A percentile compares a stretch with the other conserved stretches of the same genome.
These are phyloP conservation scores for Acacia crassicarpa DNA, from an alignment of 306 rosid species.

Conservation along the genomic window DNA sequence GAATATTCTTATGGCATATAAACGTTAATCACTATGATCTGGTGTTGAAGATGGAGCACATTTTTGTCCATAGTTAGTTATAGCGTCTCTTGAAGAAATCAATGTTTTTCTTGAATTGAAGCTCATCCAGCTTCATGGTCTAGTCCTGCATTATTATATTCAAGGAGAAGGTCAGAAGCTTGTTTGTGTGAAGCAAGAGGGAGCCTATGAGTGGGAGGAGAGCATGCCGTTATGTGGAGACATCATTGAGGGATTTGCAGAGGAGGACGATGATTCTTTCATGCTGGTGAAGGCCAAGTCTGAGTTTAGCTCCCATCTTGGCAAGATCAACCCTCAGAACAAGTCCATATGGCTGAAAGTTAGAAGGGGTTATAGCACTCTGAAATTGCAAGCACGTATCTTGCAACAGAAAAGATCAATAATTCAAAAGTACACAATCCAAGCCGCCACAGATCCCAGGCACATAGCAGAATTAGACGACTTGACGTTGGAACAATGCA, in stretches of 20 bases:
- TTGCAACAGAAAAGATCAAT: slow-evolving; percentile 48
- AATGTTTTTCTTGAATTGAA: not conserved
- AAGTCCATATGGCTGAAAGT: slow-evolving; percentile 60
- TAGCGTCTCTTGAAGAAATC: not conserved
- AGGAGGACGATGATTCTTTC: slow-evolving; percentile 38
- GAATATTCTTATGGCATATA: slow-evolving; percentile 17
- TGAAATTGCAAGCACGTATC: slow-evolving; percentile 54
- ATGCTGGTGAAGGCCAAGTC: slow-evolving; percentile 51
- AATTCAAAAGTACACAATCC: slow-evolving; percentile 52
- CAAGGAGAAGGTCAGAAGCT: slow-evolving; percentile 42
- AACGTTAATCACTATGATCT: slow-evolving; percentile 1
- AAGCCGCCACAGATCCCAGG: slow-evolving; percentile 59
- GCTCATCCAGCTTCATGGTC: not conserved
- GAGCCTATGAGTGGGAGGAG: slow-evolving; percentile 65
- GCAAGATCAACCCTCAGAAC: slow-evolving; percentile 39
- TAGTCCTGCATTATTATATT: not conserved
- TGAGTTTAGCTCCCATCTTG: slow-evolving; percentile 60
- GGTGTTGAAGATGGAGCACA: slow-evolving; percentile 21
- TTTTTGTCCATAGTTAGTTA: slow-evolving; percentile 7
- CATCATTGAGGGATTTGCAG: slow-evolving; percentile 59
- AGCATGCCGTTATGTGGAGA: slow-evolving; percentile 81
- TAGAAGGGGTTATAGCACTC: slow-evolving; percentile 50
- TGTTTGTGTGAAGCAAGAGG: slow-evolving; percentile 69
- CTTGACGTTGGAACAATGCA: slow-evolving; percentile 59
- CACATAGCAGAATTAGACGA: slow-evolving; percentile 62